A percentile compares a stretch with the other conserved stretches of the same genome.
These are phyloP conservation scores for Wallacemonas sp. DNA, from an alignment of 208 protist species.

Conservation along the genomic window DNA sequence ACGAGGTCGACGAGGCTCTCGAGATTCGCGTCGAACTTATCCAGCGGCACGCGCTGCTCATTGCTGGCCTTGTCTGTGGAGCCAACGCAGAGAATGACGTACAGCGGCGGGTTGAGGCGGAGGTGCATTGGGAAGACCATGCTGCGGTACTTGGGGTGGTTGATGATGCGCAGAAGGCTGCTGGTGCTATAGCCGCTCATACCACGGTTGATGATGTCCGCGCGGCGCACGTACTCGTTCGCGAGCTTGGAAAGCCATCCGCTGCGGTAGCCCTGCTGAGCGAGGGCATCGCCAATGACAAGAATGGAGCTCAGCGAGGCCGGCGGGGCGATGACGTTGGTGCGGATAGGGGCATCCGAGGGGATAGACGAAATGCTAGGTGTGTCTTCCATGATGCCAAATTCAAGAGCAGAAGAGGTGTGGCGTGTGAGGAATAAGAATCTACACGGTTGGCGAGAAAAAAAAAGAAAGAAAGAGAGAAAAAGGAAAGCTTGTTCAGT, in stretches of 20 bases:
- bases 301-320: slow-evolving; percentile 27
- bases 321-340: slow-evolving; percentile 14
- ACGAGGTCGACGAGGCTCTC: slow-evolving; percentile 30
- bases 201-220: slow-evolving; percentile 30
- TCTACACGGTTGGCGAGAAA: background rate
- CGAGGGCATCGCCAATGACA: slow-evolving; percentile 45
- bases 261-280: slow-evolving; percentile 34
- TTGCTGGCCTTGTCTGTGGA: slow-evolving; percentile 34
- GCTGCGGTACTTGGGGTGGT: slow-evolving; percentile 21
- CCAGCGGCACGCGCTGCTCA: slow-evolving; percentile 29
- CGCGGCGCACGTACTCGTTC: slow-evolving; percentile 39
- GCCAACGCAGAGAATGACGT: slow-evolving; percentile 44
- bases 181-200: slow-evolving; percentile 9
- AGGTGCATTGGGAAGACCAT: slow-evolving; percentile 31
- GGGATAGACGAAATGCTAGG: slow-evolving; percentile 6
- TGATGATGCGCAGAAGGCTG: slow-evolving; percentile 14
- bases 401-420: background rate
- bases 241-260: slow-evolving; percentile 33
- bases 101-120: slow-evolving; percentile 24
- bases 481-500: slow-evolving; percentile 2
- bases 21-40: slow-evolving; percentile 37
- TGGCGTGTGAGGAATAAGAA: background rate
- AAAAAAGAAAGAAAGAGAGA: slow-evolving; percentile 17
- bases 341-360: slow-evolving; percentile 10
- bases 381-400: background rate